phyloP scores from a whole-genome alignment of 1,284 basidiomycete species.

The Kwoniella shivajii region DNA sequence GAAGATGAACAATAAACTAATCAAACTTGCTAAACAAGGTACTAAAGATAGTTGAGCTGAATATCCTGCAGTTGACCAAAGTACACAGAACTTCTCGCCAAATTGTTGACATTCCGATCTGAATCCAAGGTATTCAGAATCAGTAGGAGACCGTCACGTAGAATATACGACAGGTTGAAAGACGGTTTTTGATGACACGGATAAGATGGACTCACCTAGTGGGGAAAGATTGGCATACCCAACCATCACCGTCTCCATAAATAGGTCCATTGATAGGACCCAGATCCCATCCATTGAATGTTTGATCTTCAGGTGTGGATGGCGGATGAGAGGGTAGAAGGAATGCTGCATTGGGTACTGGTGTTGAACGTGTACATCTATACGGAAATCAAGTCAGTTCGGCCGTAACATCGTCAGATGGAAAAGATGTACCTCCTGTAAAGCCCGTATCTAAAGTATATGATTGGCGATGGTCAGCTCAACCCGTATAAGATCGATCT shows the following conservation, averaged over 20 bases:
- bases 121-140: neutral
- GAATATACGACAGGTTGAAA: neutral
- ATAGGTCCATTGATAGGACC: slow-evolving; percentile 20
- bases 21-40: slow-evolving; percentile 48
- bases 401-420: slow-evolving; percentile 23
- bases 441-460: slow-evolving; percentile 47
- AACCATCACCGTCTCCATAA: slow-evolving; percentile 33
- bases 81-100: slow-evolving; percentile 51
- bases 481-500: neutral
- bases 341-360: slow-evolving; percentile 28
- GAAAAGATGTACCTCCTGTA: slow-evolving; percentile 38
- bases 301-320: neutral
- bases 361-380: slow-evolving; percentile 47
- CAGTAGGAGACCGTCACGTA: neutral
- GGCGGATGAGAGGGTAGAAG: slow-evolving; percentile 41
- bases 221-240: slow-evolving; percentile 50
- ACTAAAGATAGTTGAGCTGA: slow-evolving; percentile 51
- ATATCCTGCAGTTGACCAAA: slow-evolving; percentile 51
- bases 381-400: slow-evolving; percentile 8
- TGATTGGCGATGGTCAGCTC: slow-evolving; percentile 1
- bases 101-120: slow-evolving; percentile 52
- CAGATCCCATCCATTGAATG: slow-evolving; percentile 5
- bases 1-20: slow-evolving; percentile 53
- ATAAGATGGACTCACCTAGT: slow-evolving; percentile 36
- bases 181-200: neutral